These are phyloP conservation scores for Sphagnum contortum DNA, from an alignment of 225 moss, liverwort and hornwort genomes.

Conservation along the genomic window DNA sequence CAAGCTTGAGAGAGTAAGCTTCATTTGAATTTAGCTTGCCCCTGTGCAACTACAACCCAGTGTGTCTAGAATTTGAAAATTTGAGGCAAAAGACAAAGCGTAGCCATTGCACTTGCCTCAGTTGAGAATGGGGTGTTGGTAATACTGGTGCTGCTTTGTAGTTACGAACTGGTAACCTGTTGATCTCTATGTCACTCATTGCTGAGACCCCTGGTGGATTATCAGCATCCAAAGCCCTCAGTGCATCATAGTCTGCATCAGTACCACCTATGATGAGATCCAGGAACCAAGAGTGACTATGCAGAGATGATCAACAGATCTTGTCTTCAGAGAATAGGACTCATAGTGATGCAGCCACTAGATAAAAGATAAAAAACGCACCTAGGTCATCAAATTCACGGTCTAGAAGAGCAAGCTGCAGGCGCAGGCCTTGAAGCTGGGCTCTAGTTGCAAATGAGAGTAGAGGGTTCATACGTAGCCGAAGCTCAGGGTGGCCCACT, in stretches of 20 bases:
- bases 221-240: constrained; percentile 57
- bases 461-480: constrained; percentile 49
- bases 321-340: no score
- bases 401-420: constrained; percentile 60
- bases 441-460: constrained; percentile 42
- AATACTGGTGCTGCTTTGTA: constrained; percentile 32
- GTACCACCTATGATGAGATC: no score
- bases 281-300: no score
- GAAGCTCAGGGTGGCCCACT: constrained; percentile 43
- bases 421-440: constrained; percentile 49
- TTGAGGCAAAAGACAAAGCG: no score
- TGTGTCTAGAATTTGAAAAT: no score
- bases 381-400: constrained; percentile 66
- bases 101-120: constrained; percentile 7
- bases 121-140: constrained; percentile 6
- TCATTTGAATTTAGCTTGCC: no score
- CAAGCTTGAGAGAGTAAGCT: no score
- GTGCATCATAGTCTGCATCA: constrained; percentile 48
- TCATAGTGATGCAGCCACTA: no score
- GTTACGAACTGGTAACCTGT: constrained; percentile 44
- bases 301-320: no score
- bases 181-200: constrained; percentile 53
- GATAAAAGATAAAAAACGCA: constrained; percentile 4
- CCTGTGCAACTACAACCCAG: no score
- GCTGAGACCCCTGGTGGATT: constrained; percentile 44